These are phyloP conservation scores for Geotrichum citri-aurantii DNA, from an alignment of 1,139 yeast species.

Conservation along the genomic window DNA sequence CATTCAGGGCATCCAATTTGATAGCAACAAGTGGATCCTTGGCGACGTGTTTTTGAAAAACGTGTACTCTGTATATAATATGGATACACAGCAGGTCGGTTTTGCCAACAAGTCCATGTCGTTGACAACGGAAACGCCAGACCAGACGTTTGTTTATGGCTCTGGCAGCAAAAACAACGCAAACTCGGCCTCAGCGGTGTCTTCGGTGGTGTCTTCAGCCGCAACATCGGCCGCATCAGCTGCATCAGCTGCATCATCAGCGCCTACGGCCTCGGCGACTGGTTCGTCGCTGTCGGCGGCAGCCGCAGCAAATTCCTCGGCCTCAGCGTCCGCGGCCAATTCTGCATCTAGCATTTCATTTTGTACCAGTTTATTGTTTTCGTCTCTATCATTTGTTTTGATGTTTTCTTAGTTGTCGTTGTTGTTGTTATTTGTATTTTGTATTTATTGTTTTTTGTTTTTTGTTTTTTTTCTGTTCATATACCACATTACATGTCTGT, in stretches of 20 bases:
- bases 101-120: conserved; percentile 39
- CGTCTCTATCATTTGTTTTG: not conserved
- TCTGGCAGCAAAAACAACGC: not conserved
- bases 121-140: conserved; percentile 25
- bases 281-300: not conserved
- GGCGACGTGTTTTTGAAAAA: conserved; percentile 58
- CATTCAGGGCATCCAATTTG: conserved; percentile 46
- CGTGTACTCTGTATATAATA: conserved; percentile 56
- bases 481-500: not conserved
- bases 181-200: not conserved
- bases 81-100: conserved; percentile 47
- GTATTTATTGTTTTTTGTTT: not conserved
- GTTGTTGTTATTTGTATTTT: not conserved
- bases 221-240: not conserved
- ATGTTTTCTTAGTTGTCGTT: not conserved
- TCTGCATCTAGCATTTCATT: conserved; percentile 1
- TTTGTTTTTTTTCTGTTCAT: not conserved
- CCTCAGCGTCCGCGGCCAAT: not conserved
- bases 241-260: not conserved
- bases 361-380: not conserved
- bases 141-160: conserved; percentile 20
- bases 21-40: conserved; percentile 46
- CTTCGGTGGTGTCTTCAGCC: not conserved
- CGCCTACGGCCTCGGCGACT: not conserved
- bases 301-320: not conserved